Conservation (phyloP, 306 rosid genomes). For the Datisca glomerata region DNA sequence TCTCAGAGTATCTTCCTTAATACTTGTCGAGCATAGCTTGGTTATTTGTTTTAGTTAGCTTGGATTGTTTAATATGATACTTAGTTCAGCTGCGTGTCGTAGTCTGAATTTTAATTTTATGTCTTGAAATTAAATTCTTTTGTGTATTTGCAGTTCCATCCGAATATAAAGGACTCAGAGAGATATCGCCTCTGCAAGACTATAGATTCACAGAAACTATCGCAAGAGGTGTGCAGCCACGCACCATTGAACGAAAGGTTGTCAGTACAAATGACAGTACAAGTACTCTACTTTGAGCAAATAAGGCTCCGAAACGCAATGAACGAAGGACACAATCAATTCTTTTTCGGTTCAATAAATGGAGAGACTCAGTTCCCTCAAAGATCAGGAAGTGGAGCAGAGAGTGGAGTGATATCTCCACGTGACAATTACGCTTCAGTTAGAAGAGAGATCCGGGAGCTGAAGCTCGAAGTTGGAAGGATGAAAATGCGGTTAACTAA, state of each 20-base stretch:
- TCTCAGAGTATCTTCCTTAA: slow-evolving; percentile 35
- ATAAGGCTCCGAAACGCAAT: slow-evolving; percentile 81
- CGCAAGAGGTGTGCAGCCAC: slow-evolving; percentile 96
- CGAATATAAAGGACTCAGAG: slow-evolving; percentile 86
- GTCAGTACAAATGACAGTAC: slow-evolving; percentile 93
- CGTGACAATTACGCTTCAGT: slow-evolving; percentile 97
- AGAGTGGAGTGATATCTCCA: slow-evolving; percentile 96
- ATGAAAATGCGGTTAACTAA: slow-evolving; percentile 98
- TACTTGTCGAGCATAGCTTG: not conserved
- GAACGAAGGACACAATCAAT: slow-evolving; percentile 77
- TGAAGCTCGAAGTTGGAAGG: slow-evolving; percentile 93
- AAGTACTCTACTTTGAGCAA: slow-evolving; percentile 95
- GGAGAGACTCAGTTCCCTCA: slow-evolving; percentile 69
- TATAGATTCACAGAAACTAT: slow-evolving; percentile 76
- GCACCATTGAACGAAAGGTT: slow-evolving; percentile 94
- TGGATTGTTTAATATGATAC: too few species aligned
- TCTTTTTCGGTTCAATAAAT: slow-evolving; percentile 65
- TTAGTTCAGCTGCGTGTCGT: too few species aligned
- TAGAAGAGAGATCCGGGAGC: slow-evolving; percentile 86
- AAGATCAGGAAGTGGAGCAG: slow-evolving; percentile 94
- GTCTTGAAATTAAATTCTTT: not conserved
- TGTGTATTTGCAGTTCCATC: slow-evolving; percentile 63
- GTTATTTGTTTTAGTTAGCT: too few species aligned
- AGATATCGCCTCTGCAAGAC: slow-evolving; percentile 80
- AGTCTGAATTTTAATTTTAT: too few species aligned